A percentile compares a stretch with the other conserved stretches of the same genome.
phyloP scores from a whole-genome alignment of 176 grass and related monocot species.

The Triticum turgidum region DNA sequence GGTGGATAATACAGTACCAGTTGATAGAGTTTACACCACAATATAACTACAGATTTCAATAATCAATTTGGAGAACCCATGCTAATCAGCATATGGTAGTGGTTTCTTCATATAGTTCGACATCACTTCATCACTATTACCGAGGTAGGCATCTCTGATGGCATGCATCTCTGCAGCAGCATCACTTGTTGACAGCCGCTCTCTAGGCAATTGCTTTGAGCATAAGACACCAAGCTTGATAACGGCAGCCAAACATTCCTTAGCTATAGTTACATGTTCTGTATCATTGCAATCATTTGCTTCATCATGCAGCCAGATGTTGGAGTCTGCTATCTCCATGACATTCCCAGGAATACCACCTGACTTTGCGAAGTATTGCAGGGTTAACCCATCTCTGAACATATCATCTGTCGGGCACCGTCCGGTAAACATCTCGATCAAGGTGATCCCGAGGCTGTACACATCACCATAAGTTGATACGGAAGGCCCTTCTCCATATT shows the following conservation, averaged over 20 bases:
- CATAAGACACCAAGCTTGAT: constrained; percentile 23
- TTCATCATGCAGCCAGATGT: constrained; percentile 22
- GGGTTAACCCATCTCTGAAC: constrained; percentile 2
- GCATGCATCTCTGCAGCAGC: constrained; percentile 25
- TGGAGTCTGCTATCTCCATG: not conserved
- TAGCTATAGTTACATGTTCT: not conserved
- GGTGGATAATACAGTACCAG: too few species aligned
- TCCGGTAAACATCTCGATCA: constrained; percentile 16
- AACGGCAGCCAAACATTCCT: not conserved
- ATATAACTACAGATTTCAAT: too few species aligned
- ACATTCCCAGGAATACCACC: not conserved
- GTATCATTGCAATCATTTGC: not conserved
- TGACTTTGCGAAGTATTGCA: not conserved
- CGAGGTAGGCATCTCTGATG: not conserved
- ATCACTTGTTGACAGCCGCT: not conserved
- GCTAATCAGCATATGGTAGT: too few species aligned
- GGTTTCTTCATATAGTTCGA: too few species aligned
- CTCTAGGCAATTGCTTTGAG: constrained; percentile 9
- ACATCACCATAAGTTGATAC: constrained; percentile 6
- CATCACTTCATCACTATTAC: too few species aligned
- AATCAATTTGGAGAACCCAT: too few species aligned
- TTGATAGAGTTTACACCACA: too few species aligned
- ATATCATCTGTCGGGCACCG: not conserved
- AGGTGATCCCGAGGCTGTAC: constrained; percentile 4
- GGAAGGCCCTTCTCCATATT: not conserved